Conservation (phyloP, 768 basidiomycete species). For the Gloeophyllum trabeum region DNA sequence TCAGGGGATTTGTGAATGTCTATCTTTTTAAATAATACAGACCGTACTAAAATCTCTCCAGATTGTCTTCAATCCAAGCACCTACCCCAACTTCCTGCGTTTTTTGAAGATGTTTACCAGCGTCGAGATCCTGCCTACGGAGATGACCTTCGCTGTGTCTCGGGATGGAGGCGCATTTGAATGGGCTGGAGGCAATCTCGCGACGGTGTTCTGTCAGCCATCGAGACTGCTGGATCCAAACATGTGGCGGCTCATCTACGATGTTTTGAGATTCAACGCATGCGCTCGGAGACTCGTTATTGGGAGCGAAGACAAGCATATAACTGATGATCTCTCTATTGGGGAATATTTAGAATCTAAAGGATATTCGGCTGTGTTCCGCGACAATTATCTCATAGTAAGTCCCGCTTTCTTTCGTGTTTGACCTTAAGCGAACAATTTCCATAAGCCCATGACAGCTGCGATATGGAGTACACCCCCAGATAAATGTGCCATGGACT, state of each 20-base stretch:
- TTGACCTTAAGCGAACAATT: conserved; percentile 2
- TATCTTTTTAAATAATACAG: not conserved
- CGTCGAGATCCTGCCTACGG: conserved; percentile 43
- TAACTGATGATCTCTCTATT: conserved; percentile 25
- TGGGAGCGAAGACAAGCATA: conserved; percentile 10
- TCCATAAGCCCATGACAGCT: conserved; percentile 61
- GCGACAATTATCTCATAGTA: conserved; percentile 68
- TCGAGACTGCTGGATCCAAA: conserved; percentile 46
- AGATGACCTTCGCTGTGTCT: conserved; percentile 75
- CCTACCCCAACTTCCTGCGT: conserved; percentile 70
- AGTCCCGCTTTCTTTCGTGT: conserved; percentile 10
- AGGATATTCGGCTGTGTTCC: conserved; percentile 56
- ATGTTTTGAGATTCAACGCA: conserved; percentile 63
- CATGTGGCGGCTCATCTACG: conserved; percentile 68
- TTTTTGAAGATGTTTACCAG: conserved; percentile 41
- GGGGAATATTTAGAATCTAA: conserved; percentile 49
- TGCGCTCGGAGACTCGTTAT: conserved; percentile 41
- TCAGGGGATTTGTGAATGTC: conserved; percentile 42
- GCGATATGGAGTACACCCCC: conserved; percentile 76
- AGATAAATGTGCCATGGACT: conserved; percentile 54
- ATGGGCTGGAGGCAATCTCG: conserved; percentile 61
- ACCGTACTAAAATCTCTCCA: conserved; percentile 13
- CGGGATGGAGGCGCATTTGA: conserved; percentile 60
- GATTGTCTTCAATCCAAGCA: conserved; percentile 70
- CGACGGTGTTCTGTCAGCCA: conserved; percentile 58